These are phyloP conservation scores for Yamadazyma mexicana DNA, from an alignment of 1,139 yeast species.

Conservation along the genomic window DNA sequence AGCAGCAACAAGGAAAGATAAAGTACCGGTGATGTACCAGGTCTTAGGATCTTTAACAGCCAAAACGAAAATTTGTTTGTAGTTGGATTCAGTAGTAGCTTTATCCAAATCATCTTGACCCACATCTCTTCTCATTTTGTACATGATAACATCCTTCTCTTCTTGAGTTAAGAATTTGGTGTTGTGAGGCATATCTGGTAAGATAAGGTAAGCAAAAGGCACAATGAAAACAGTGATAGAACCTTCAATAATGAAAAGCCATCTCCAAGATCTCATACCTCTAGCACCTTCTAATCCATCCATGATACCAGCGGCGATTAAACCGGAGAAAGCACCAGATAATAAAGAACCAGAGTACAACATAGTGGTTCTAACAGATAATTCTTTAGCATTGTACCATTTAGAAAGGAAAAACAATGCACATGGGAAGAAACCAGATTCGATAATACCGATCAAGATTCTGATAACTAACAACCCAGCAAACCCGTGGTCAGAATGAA, in stretches of 20 bases:
- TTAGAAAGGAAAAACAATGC: conserved; percentile 48
- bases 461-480: conserved; percentile 49
- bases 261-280: conserved; percentile 63
- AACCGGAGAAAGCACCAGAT: conserved; percentile 83
- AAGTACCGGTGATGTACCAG: conserved; percentile 46
- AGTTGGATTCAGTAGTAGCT: conserved; percentile 34
- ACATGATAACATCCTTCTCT: conserved; percentile 50
- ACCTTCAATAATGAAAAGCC: conserved; percentile 76
- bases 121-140: conserved; percentile 40
- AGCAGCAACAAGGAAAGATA: conserved; percentile 56
- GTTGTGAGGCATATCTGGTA: conserved; percentile 69
- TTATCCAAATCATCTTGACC: conserved; percentile 42
- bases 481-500: conserved; percentile 24
- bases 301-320: conserved; percentile 51
- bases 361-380: conserved; percentile 55
- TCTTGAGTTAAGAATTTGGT: conserved; percentile 50
- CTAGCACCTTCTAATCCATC: conserved; percentile 37
- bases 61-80: conserved; percentile 37
- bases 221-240: conserved; percentile 61
- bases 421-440: conserved; percentile 60
- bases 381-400: conserved; percentile 50
- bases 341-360: conserved; percentile 66
- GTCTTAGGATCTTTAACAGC: conserved; percentile 46
- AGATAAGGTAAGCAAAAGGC: conserved; percentile 56
- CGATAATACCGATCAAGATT: conserved; percentile 54